These are phyloP conservation scores for Debaryomyces coudertii DNA, from an alignment of 1,139 yeast genomes.

Conservation along the genomic window DNA sequence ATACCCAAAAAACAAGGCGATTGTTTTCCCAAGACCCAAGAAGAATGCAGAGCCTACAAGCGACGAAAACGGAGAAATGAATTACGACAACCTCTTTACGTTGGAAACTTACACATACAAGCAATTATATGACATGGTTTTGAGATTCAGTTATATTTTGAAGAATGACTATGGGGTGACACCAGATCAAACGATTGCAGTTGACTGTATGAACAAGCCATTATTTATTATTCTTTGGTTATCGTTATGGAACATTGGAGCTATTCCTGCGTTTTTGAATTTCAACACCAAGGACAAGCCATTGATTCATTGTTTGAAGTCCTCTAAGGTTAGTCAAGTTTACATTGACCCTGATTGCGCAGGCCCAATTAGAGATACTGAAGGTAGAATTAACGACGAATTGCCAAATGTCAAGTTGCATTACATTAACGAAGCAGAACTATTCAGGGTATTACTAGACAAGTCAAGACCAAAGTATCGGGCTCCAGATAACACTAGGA, in stretches of 20 bases:
- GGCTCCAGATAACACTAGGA: constrained; percentile 58
- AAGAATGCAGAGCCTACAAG: constrained; percentile 30
- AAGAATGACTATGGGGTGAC: constrained; percentile 65
- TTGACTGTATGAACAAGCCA: constrained; percentile 84
- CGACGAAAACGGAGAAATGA: constrained; percentile 38
- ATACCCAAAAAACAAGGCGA: constrained; percentile 57
- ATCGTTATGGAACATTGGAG: constrained; percentile 90
- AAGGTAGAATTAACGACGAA: constrained; percentile 45
- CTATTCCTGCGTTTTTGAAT: constrained; percentile 84
- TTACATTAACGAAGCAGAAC: constrained; percentile 58
- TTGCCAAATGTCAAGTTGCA: constrained; percentile 48
- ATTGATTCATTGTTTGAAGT: constrained; percentile 76
- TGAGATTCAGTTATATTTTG: constrained; percentile 68
- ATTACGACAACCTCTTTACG: constrained; percentile 57
- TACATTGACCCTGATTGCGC: constrained; percentile 77
- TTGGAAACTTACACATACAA: constrained; percentile 69
- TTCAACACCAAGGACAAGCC: constrained; percentile 77
- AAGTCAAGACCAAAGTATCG: constrained; percentile 54
- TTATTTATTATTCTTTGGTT: constrained; percentile 79
- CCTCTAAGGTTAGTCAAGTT: constrained; percentile 65
- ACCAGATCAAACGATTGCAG: constrained; percentile 70
- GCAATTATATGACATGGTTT: constrained; percentile 66
- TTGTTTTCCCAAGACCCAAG: constrained; percentile 65
- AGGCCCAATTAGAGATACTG: constrained; percentile 56
- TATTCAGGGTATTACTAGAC: constrained; percentile 46